These are phyloP conservation scores for Saccharomyces hybrid DNA, from an alignment of 1,139 yeast species.

Conservation along the genomic window DNA sequence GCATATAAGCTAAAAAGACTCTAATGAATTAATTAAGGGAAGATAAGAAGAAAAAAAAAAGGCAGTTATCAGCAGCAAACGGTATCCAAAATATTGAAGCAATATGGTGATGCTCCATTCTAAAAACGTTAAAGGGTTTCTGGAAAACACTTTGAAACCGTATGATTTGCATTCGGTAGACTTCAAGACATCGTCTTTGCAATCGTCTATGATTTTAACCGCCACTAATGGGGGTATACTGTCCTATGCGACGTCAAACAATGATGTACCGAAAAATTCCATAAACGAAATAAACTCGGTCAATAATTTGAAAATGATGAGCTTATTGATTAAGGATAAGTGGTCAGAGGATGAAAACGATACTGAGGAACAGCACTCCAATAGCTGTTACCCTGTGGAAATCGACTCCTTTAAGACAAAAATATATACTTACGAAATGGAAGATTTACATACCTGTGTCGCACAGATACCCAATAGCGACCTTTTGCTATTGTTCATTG, in stretches of 20 bases:
- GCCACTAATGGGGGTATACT: conserved; percentile 25
- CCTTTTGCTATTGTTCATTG: conserved; percentile 22
- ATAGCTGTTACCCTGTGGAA: conserved; percentile 11
- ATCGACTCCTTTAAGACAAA: conserved; percentile 9
- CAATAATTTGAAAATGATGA: conserved; percentile 30
- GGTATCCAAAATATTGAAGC: not conserved
- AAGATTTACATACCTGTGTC: conserved; percentile 27
- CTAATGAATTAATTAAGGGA: not conserved
- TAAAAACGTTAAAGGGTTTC: conserved; percentile 12
- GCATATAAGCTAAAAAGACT: not conserved
- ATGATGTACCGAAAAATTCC: not conserved
- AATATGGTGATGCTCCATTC: conserved; percentile 15
- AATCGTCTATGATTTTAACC: conserved; percentile 23
- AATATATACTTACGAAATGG: conserved; percentile 29
- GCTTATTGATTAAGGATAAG: conserved; percentile 28
- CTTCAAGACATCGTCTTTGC: conserved; percentile 14
- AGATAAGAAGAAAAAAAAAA: not conserved
- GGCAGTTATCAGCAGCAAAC: not conserved
- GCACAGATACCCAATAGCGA: conserved; percentile 28
- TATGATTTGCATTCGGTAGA: conserved; percentile 8
- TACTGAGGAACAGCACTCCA: conserved; percentile 9
- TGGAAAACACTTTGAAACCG: conserved; percentile 13
- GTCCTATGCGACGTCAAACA: conserved; percentile 18
- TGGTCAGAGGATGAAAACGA: conserved; percentile 28
- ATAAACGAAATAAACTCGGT: conserved; percentile 12